Conservation (phyloP, 129 eudicot genomes). For the Flaveria brownii region DNA sequence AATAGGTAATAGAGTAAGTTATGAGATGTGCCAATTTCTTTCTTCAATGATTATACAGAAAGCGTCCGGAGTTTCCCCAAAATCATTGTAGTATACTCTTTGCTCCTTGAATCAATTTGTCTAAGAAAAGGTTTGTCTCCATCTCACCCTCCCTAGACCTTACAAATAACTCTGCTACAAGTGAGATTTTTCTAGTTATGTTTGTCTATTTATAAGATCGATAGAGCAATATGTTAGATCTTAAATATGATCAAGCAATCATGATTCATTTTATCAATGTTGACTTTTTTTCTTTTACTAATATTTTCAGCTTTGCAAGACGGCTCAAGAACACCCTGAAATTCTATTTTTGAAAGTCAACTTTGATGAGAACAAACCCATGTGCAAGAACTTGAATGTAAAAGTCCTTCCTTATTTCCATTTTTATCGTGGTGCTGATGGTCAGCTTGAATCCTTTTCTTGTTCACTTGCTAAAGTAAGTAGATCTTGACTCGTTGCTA, state of each 20-base stretch:
- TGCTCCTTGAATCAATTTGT: too few species aligned
- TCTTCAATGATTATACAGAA: too few species aligned
- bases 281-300: slow-evolving; percentile 2
- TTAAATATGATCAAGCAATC: slow-evolving; percentile 8
- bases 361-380: slow-evolving; percentile 89
- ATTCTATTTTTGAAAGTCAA: slow-evolving; percentile 90
- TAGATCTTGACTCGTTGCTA: not conserved
- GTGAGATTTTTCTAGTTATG: too few species aligned
- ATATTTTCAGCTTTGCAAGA: slow-evolving; percentile 74
- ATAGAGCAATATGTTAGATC: not conserved
- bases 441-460: slow-evolving; percentile 78
- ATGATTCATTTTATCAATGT: not conserved
- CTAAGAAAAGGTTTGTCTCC: too few species aligned
- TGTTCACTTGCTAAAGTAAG: slow-evolving; percentile 95
- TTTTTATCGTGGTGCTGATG: slow-evolving; percentile 92
- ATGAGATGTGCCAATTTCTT: too few species aligned
- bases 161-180: too few species aligned
- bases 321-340: slow-evolving; percentile 84
- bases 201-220: too few species aligned
- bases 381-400: slow-evolving; percentile 94
- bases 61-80: too few species aligned
- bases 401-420: slow-evolving; percentile 96
- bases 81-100: too few species aligned
- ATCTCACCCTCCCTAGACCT: too few species aligned
- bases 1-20: too few species aligned